A percentile compares a stretch with the other conserved stretches of the same genome.
Evolutionary conservation across 495 filamentous ascomycete genomes (phyloP).

Genomic region (Daldinia childiae): DNA sequence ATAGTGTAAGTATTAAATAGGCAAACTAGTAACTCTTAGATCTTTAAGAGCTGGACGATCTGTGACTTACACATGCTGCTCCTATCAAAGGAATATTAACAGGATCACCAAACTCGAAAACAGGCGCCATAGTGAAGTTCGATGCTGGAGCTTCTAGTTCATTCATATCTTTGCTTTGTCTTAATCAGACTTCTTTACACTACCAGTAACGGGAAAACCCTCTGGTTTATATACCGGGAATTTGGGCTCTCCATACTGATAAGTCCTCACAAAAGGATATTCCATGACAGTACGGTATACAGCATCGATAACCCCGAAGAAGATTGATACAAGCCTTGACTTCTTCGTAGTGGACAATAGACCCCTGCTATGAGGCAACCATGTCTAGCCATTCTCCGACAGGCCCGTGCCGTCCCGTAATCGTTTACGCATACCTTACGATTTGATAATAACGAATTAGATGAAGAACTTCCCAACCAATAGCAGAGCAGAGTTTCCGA

Average conservation of each 20-base stretch:
- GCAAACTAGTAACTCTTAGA: background rate
- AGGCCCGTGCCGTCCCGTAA: background rate
- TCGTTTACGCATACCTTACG: background rate
- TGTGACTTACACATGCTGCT: slow-evolving; percentile 17
- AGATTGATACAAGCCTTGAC: background rate
- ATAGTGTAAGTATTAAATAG: slow-evolving; percentile 9
- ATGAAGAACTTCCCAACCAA: background rate
- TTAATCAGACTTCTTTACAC: background rate
- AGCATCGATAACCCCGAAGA: background rate
- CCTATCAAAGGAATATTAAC: slow-evolving; percentile 9
- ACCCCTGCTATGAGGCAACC: background rate
- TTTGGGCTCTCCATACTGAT: background rate
- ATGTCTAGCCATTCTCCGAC: no score
- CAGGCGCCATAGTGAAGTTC: slow-evolving; percentile 28
- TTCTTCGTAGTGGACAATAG: background rate
- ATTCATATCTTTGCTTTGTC: background rate
- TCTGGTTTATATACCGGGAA: background rate
- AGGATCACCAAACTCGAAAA: background rate
- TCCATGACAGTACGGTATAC: background rate
- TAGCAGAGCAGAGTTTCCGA: background rate
- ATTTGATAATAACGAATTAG: background rate
- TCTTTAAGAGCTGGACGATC: background rate
- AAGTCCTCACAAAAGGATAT: background rate
- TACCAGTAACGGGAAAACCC: background rate
- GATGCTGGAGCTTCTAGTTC: background rate